These are phyloP conservation scores for Globisporangium splendens DNA, from an alignment of 352 stramenopile species.

Conservation along the genomic window DNA sequence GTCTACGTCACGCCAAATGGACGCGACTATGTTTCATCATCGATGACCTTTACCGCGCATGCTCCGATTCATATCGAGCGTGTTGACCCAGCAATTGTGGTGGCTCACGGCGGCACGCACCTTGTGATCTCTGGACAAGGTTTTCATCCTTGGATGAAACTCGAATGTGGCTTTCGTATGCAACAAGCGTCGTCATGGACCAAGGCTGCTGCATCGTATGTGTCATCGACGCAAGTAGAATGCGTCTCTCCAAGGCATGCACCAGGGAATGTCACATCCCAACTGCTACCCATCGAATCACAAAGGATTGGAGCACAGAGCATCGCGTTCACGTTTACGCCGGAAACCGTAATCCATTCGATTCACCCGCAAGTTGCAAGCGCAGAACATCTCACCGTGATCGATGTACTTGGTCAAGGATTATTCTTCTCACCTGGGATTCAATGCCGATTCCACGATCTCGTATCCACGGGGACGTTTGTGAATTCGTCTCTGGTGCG, in stretches of 20 bases:
- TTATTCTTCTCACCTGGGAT: conserved; percentile 27
- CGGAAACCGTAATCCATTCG: conserved; percentile 19
- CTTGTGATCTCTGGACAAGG: conserved; percentile 26
- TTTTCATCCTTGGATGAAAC: conserved; percentile 39
- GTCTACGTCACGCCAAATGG: conserved; percentile 36
- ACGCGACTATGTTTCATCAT: conserved; percentile 23
- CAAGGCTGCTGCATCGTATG: conserved; percentile 13
- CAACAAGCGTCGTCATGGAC: conserved; percentile 11
- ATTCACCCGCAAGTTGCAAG: conserved; percentile 22
- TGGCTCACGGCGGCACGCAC: conserved; percentile 12
- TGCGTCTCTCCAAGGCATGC: conserved; percentile 16
- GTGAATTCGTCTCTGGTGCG: conserved; percentile 36
- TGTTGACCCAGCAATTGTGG: conserved; percentile 19
- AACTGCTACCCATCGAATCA: conserved; percentile 25
- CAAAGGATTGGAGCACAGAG: neutral
- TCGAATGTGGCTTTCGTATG: conserved; percentile 31
- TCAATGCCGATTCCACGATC: conserved; percentile 23
- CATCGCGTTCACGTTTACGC: conserved; percentile 28
- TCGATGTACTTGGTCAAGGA: conserved; percentile 32
- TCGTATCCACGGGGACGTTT: conserved; percentile 12
- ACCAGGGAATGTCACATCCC: conserved; percentile 16
- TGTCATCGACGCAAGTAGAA: conserved; percentile 24
- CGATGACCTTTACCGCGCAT: conserved; percentile 23
- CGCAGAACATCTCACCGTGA: conserved; percentile 12
- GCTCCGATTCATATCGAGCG: conserved; percentile 15